These are phyloP conservation scores for Elongisporangium prolatum DNA, from an alignment of 352 stramenopile species.

Conservation along the genomic window DNA sequence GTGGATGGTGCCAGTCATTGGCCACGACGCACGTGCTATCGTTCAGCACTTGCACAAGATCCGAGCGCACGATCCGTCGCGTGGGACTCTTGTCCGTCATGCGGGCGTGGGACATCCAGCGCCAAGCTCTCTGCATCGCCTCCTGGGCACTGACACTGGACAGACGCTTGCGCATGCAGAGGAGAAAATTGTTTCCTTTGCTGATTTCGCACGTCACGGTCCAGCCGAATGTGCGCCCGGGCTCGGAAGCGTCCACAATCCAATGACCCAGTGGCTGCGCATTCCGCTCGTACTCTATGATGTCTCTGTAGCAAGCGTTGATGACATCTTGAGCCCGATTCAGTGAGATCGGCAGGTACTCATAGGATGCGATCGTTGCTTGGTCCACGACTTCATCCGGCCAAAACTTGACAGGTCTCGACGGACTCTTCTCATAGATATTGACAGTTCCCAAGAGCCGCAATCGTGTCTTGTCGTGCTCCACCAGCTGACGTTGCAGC, in stretches of 20 bases:
- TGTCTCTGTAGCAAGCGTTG: conserved; percentile 49
- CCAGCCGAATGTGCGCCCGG: conserved; percentile 37
- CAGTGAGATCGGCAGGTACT: conserved; percentile 50
- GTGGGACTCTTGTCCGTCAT: background rate
- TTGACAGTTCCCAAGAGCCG: background rate
- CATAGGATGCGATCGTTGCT: conserved; percentile 10
- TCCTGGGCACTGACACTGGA: conserved; percentile 27
- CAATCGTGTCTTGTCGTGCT: conserved; percentile 36
- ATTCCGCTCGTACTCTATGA: conserved; percentile 43
- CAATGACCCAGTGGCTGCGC: conserved; percentile 15
- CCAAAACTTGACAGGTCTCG: background rate
- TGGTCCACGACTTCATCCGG: background rate
- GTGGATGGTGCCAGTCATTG: conserved; percentile 38
- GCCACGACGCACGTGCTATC: conserved; percentile 43
- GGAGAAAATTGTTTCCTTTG: conserved; percentile 31
- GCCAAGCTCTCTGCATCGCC: conserved; percentile 39
- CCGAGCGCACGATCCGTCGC: conserved; percentile 29
- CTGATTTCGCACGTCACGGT: conserved; percentile 38
- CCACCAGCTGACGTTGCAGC: conserved; percentile 40
- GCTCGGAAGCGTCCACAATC: conserved; percentile 8
- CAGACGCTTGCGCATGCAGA: conserved; percentile 48
- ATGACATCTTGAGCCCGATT: conserved; percentile 44
- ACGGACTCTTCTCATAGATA: background rate
- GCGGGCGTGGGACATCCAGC: conserved; percentile 7
- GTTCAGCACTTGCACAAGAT: conserved; percentile 43